Base-by-base conservation (phyloP, 2,329 filamentous ascomycete species). In the Cercospora beticola region DNA sequence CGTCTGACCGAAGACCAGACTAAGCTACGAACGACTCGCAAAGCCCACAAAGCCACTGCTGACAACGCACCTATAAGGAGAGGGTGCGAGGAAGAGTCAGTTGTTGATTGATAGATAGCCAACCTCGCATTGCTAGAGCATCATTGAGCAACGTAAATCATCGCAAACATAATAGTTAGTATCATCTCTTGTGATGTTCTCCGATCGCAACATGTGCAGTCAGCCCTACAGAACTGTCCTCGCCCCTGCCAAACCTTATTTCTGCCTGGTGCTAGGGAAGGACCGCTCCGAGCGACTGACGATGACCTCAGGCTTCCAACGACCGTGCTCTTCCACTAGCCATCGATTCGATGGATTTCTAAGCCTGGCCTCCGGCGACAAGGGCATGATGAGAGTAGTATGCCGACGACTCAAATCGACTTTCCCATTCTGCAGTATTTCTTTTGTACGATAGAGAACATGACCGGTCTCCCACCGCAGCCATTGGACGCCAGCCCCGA, bases 341-440 rank as follows among this genome's bases (percentile, higher is more conserved):
- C 26, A 58, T 58, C 54, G 54, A 58, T 58, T 54, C 62, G 54
- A 46, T 57, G 71, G 68, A 73, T 72, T 74, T 73, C 71, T 74
- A 70, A 71, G 71, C 57, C 33, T 33, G 46, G 46, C 54, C 54
- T 31, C 14, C 54, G 30, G 16, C 10, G 36, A 66, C 58, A 28
- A 61, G 56, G 59, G 23, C 59, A 7, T 36, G 21, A 7, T 2
- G 58, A 62, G 59, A 30, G 65, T 62, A 58, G 58, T 65, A 80
- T 81, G 80, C 79, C 78, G 63, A 68, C 78, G 36, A 80, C 78
- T 40, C 68, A 75, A 23, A 66, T 78, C 56, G 74, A 78, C 4
- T 77, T 76, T 66, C 80, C 80, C 18, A 81, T 82, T 66, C 74
- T 81, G 52, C 74, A 77, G 59, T 72, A 74, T 60, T 81, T 82